These are phyloP conservation scores for Nicotiana otophora DNA, from an alignment of 257 asterid genomes.

Conservation along the genomic window DNA sequence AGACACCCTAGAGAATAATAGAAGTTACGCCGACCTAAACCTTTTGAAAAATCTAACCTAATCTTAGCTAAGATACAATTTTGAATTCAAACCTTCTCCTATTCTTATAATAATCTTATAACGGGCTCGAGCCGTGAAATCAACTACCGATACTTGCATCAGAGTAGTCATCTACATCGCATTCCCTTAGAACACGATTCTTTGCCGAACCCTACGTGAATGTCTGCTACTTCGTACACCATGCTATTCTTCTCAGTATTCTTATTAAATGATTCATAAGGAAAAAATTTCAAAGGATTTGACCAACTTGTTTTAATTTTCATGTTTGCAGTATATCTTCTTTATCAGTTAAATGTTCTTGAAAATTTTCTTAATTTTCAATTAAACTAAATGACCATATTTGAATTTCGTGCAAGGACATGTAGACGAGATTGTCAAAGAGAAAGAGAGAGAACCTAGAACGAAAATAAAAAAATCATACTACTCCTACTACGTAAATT, in stretches of 20 bases:
- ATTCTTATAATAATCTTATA: too few species aligned
- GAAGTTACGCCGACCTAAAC: not conserved
- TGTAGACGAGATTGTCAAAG: too few species aligned
- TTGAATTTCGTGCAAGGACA: not conserved
- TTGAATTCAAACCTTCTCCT: not conserved
- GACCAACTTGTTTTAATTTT: not conserved
- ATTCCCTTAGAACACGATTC: too few species aligned
- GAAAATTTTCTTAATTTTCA: not conserved
- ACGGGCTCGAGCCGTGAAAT: too few species aligned
- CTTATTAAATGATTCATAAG: not conserved
- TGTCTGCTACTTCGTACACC: too few species aligned
- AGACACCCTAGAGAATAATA: not conserved
- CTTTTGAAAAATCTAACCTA: not conserved
- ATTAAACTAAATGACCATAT: not conserved
- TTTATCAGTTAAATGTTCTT: not conserved
- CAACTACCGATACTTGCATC: too few species aligned
- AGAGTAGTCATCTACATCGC: too few species aligned
- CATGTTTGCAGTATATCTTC: not conserved
- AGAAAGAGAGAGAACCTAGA: too few species aligned
- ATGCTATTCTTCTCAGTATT: too few species aligned
- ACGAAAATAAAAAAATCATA: too few species aligned
- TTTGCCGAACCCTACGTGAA: too few species aligned
- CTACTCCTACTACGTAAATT: too few species aligned
- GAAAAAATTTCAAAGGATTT: not conserved
- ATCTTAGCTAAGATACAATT: constrained; percentile 4